These are phyloP conservation scores for Aspergillus cristatus DNA, from an alignment of 495 filamentous ascomycete genomes.

Conservation along the genomic window DNA sequence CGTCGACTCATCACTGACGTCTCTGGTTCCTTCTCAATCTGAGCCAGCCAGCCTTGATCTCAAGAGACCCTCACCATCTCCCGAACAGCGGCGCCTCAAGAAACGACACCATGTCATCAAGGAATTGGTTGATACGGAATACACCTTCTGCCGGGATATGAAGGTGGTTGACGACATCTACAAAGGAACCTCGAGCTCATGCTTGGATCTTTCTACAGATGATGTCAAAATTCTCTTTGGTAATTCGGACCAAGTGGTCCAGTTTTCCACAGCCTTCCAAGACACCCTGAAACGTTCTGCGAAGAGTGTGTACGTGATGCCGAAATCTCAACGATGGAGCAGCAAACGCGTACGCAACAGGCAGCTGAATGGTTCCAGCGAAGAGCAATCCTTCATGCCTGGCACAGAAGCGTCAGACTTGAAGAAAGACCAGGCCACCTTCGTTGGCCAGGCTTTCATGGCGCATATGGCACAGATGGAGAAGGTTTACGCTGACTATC, in stretches of 20 bases:
- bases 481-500: constrained; percentile 71
- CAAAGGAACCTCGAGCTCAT: constrained; percentile 82
- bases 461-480: constrained; percentile 70
- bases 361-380: constrained; percentile 22
- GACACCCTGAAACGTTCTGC: constrained; percentile 70
- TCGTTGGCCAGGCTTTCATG: constrained; percentile 69
- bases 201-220: constrained; percentile 65
- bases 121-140: constrained; percentile 87
- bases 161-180: constrained; percentile 94
- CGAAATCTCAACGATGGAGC: constrained; percentile 47
- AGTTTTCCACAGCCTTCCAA: constrained; percentile 70
- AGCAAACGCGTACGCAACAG: constrained; percentile 43
- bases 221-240: constrained; percentile 84
- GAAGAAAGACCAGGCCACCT: constrained; percentile 68
- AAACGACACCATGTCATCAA: constrained; percentile 74
- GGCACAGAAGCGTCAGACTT: constrained; percentile 41
- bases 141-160: constrained; percentile 82
- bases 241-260: constrained; percentile 78
- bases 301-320: constrained; percentile 59
- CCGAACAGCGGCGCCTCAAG: constrained; percentile 47
- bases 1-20: constrained; percentile 32
- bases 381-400: constrained; percentile 20
- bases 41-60: constrained; percentile 15
- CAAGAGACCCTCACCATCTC: constrained; percentile 34
- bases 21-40: constrained; percentile 24